These are phyloP conservation scores for Diaporthe sp. DNA, from an alignment of 2,329 filamentous ascomycete genomes.

Conservation along the genomic window DNA sequence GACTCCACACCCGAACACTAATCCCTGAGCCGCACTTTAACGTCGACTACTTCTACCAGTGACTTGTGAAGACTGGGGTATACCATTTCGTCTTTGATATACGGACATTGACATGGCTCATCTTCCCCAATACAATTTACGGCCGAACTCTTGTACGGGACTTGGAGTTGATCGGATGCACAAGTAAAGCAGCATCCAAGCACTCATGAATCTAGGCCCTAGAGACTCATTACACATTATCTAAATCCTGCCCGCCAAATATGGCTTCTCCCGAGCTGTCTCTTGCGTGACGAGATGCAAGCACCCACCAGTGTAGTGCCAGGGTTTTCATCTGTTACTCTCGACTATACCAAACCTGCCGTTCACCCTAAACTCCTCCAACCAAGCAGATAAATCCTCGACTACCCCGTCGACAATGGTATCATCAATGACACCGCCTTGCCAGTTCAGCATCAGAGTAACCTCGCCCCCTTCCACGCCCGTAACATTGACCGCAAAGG, in stretches of 20 bases:
- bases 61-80: neutral
- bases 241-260: neutral
- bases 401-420: constrained; percentile 54
- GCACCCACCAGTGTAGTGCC: neutral
- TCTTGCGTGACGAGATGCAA: neutral
- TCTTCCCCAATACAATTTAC: neutral
- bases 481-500: constrained; percentile 60
- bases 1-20: neutral
- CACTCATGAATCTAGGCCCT: neutral
- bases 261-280: too few relatives aligned
- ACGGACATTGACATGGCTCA: neutral
- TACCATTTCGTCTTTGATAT: neutral
- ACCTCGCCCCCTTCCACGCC: constrained; percentile 59
- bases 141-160: neutral
- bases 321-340: neutral
- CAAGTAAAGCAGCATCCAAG: neutral
- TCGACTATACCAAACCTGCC: constrained; percentile 43
- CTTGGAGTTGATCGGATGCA: neutral
- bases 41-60: neutral
- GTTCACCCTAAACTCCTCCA: constrained; percentile 45
- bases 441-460: constrained; percentile 62
- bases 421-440: constrained; percentile 58
- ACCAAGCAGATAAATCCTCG: constrained; percentile 52
- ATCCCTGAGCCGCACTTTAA: constrained; percentile 15
- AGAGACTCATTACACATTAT: neutral